These are phyloP conservation scores for Neocucurbitaria cava DNA, from an alignment of 2,329 filamentous ascomycete species.

Conservation along the genomic window DNA sequence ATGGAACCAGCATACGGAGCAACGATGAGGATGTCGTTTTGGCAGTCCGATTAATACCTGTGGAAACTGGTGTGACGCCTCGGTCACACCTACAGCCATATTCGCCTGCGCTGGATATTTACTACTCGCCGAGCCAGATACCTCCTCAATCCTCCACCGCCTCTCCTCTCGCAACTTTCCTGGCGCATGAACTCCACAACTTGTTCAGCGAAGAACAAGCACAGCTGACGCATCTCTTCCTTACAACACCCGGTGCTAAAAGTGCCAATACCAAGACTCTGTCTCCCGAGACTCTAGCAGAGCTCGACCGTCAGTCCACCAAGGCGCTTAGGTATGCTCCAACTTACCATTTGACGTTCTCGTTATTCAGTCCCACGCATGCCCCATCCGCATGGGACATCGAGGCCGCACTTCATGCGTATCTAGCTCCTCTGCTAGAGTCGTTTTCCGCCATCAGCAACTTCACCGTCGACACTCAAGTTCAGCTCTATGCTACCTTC, in stretches of 20 bases:
- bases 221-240: constrained; percentile 65
- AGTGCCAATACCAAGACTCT: constrained; percentile 60
- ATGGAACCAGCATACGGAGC: constrained; percentile 38
- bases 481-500: constrained; percentile 85
- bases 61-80: constrained; percentile 59
- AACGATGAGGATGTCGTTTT: constrained; percentile 65
- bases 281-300: constrained; percentile 50
- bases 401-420: constrained; percentile 77
- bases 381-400: constrained; percentile 90
- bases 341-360: constrained; percentile 95
- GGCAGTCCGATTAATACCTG: constrained; percentile 73
- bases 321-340: constrained; percentile 89
- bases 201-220: constrained; percentile 89
- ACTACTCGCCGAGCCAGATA: constrained; percentile 73
- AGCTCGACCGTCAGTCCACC: constrained; percentile 74
- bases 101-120: constrained; percentile 75
- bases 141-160: constrained; percentile 72
- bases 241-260: constrained; percentile 53
- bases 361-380: constrained; percentile 82
- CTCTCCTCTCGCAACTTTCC: constrained; percentile 76
- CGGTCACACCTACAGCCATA: constrained; percentile 72
- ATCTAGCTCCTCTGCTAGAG: constrained; percentile 81
- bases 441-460: constrained; percentile 85
- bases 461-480: constrained; percentile 94
- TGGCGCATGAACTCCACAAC: constrained; percentile 77